Base-by-base conservation (phyloP, 352 stramenopile genomes). In the Globisporangium paddicum region DNA sequence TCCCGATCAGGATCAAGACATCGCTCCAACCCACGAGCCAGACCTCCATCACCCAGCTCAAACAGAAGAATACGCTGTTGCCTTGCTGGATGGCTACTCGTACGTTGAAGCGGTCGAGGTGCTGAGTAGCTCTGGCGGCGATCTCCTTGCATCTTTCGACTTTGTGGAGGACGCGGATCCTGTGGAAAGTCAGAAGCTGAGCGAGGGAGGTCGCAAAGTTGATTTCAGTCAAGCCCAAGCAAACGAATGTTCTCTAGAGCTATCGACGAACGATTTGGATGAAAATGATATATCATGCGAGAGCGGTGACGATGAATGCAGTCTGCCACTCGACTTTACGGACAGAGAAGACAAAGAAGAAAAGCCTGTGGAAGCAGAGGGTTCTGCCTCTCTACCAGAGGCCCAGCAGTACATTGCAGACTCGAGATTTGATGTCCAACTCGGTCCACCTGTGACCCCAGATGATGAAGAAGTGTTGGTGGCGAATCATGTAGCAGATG, bases 91-190 rank as follows among this genome's bases (percentile, higher is more conserved):
- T 2, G 66, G 44, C 4, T 86, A 66, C 59, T 51, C 58, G 0
- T 72, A 85, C 46, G 57, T 82, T 18, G 78, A 86, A 58, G 51
- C n/a, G 35, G 58, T 34, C 21, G 69, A 79, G 19, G 18, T 21
- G 14, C 5, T 55, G 21, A 19, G 6, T 11, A 5, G n/a, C 8
- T 19, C 47, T 21, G 30, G 67, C 50, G 47, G 26, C 26, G 53
- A 77, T 55, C 52, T 77, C 41, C 56, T 79, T 11, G 55, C 35
- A 9, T 54, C 16, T 5, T 82, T 73, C 49, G 60, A 52, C 14
- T 67, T 56, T 55, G 44, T 69, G 2, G 72, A 75, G 60, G 16
- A 21, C 11, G 55, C 60, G 5, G 57, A 77, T 26, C 2, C 8
- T 2, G 11, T 51, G 21, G 16, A 13, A 23, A 14, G 5, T 13